Evolutionary conservation across 2,329 filamentous ascomycete species (phyloP).

Genomic region (Paracoccidioides lutzii): DNA sequence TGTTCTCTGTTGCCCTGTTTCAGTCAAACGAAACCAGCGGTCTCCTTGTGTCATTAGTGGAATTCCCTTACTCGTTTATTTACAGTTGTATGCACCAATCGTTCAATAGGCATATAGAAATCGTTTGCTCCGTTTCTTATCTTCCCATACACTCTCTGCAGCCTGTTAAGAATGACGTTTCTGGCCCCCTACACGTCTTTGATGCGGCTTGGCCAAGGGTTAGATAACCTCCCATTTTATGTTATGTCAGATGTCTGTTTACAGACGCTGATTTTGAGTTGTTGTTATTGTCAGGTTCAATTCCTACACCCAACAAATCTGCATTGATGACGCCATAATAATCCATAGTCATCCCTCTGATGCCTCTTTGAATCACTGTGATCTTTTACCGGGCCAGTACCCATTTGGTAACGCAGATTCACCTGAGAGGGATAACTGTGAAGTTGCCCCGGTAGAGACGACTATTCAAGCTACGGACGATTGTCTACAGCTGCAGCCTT

Average conservation of each 20-base stretch:
- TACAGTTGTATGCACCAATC: too few species aligned
- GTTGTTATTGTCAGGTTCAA: constrained; percentile 17
- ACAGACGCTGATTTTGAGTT: constrained; percentile 3
- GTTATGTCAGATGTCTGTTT: neutral
- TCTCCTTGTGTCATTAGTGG: neutral
- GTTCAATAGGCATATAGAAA: too few species aligned
- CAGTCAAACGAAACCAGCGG: too few species aligned
- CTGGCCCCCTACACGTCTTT: constrained; percentile 26
- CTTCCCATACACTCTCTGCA: too few species aligned
- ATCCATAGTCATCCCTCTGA: constrained; percentile 10
- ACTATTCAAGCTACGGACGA: neutral
- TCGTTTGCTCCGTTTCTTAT: neutral
- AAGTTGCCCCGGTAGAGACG: neutral
- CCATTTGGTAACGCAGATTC: neutral
- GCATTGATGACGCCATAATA: constrained; percentile 25
- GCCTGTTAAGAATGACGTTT: constrained; percentile 16
- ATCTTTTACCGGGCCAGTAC: neutral
- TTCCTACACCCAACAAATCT: constrained; percentile 29
- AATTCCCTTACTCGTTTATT: neutral
- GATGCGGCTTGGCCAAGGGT: constrained; percentile 24
- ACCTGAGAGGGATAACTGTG: neutral
- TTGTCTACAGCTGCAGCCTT: neutral
- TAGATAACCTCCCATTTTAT: neutral
- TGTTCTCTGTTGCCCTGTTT: too few species aligned
- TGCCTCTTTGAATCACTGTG: neutral